phyloP scores from a whole-genome alignment of 345 rosid species.

The Hibiscus syriacus region DNA sequence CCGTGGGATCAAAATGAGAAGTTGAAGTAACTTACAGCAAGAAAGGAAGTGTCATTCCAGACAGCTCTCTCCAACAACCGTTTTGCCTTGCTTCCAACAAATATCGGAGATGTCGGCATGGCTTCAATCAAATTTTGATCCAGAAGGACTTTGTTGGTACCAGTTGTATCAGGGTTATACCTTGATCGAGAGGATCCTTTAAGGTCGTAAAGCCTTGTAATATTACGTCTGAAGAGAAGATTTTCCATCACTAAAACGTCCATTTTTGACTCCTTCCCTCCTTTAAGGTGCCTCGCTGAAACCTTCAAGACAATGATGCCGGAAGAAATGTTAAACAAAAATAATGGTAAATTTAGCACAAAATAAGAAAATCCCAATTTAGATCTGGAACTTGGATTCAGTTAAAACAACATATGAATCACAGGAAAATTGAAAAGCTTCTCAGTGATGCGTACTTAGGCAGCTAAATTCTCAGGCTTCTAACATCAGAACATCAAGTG shows the following conservation, averaged over 20 bases:
- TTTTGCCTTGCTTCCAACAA: constrained; percentile 91
- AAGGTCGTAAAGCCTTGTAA: constrained; percentile 81
- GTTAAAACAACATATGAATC: background rate
- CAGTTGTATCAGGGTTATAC: constrained; percentile 85
- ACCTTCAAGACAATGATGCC: constrained; percentile 45
- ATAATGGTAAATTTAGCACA: background rate
- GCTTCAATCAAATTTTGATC: constrained; percentile 97
- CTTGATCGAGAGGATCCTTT: constrained; percentile 91
- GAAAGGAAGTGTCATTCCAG: constrained; percentile 96
- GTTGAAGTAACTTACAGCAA: constrained; percentile 80
- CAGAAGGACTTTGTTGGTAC: constrained; percentile 79
- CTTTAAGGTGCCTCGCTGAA: constrained; percentile 74
- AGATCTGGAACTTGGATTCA: background rate
- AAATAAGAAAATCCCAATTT: background rate
- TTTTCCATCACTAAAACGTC: constrained; percentile 97
- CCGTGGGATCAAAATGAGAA: background rate
- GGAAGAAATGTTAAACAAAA: constrained; percentile 2
- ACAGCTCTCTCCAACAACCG: constrained; percentile 86
- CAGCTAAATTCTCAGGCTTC: background rate
- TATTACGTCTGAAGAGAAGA: constrained; percentile 71
- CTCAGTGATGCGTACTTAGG: background rate
- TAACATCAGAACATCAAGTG: background rate
- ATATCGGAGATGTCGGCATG: constrained; percentile 92
- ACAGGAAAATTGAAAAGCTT: constrained; percentile 1
- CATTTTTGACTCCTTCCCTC: constrained; percentile 90